Conservation (phyloP, 371 early-diverging fungal genomes). For the Mortierella sp. region DNA sequence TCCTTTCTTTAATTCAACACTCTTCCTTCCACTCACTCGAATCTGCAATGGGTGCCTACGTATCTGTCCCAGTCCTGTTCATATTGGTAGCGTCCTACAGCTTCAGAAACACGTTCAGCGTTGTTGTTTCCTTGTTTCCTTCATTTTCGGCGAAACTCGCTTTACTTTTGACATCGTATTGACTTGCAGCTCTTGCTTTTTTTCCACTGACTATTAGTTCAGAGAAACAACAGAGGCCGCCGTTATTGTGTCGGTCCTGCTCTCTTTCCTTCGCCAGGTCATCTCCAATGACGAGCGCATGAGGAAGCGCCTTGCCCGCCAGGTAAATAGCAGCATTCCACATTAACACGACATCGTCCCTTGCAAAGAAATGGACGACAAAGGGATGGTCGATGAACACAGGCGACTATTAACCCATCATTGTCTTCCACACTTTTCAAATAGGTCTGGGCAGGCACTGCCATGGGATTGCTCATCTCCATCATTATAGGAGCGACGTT, state of each 20-base stretch:
- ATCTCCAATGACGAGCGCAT: conserved; percentile 24
- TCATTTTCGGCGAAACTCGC: too few species aligned
- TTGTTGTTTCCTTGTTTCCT: too few species aligned
- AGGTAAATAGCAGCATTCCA: conserved; percentile 21
- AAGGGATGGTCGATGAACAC: too few species aligned
- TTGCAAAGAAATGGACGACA: too few species aligned
- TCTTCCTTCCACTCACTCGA: not conserved
- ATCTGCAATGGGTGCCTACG: conserved; percentile 47
- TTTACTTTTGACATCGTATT: too few species aligned
- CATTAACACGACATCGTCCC: too few species aligned
- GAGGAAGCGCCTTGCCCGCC: conserved; percentile 26
- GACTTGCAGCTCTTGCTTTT: too few species aligned
- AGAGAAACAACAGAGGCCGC: conserved; percentile 88
- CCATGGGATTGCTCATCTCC: conserved; percentile 36
- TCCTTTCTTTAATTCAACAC: too few species aligned
- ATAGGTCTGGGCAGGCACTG: conserved; percentile 46
- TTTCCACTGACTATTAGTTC: conserved; percentile 44
- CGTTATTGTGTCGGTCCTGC: conserved; percentile 84
- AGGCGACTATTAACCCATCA: too few species aligned
- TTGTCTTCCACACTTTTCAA: not conserved
- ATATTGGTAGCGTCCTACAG: conserved; percentile 60
- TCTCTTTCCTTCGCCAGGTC: conserved; percentile 74
- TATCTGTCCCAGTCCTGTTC: conserved; percentile 85
- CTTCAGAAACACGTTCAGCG: too few species aligned
- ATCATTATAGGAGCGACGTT: conserved; percentile 51